Percentiles rank a stretch among this genome's conserved stretches.
Conservation (phyloP, 352 stramenopile species). For the Globisporangium acanthophoron region DNA sequence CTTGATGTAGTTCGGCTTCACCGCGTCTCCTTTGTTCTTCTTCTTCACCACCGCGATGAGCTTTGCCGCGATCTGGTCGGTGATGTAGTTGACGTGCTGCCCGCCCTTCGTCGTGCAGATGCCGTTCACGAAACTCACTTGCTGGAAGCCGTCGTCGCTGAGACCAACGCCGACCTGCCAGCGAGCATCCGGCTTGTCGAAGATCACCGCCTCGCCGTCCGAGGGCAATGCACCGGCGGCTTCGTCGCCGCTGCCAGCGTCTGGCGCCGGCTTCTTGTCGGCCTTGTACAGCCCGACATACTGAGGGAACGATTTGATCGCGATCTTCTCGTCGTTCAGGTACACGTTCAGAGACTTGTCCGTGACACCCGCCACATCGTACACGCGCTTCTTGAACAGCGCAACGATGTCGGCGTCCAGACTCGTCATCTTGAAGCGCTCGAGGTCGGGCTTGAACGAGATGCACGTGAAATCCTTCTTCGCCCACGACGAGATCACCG, state of each 20-base stretch:
- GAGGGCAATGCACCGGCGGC: constrained; percentile 1
- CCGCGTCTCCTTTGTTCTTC: constrained; percentile 89
- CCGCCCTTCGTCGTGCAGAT: constrained; percentile 96
- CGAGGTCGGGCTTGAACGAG: constrained; percentile 95
- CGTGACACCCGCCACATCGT: constrained; percentile 95
- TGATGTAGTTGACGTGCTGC: constrained; percentile 94
- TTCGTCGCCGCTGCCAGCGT: constrained; percentile 12
- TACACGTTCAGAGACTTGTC: constrained; percentile 91
- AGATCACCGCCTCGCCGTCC: constrained; percentile 65
- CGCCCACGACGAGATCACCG: constrained; percentile 79
- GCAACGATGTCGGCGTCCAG: constrained; percentile 93
- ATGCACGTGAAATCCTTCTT: constrained; percentile 94
- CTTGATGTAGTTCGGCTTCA: constrained; percentile 94
- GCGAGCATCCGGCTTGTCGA: constrained; percentile 89
- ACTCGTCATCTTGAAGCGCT: constrained; percentile 88
- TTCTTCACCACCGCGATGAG: constrained; percentile 91
- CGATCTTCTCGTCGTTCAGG: constrained; percentile 92
- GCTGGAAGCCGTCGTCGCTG: constrained; percentile 92
- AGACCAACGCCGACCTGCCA: constrained; percentile 94
- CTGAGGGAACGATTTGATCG: constrained; percentile 91
- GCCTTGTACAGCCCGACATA: constrained; percentile 91
- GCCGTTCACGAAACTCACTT: constrained; percentile 97
- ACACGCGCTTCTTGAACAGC: constrained; percentile 96
- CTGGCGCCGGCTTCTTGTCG: constrained; percentile 15
- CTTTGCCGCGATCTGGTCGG: constrained; percentile 86